Evolutionary conservation across 2,329 filamentous ascomycete genomes (phyloP).

Genomic region (Phaeoacremonium minimum): DNA sequence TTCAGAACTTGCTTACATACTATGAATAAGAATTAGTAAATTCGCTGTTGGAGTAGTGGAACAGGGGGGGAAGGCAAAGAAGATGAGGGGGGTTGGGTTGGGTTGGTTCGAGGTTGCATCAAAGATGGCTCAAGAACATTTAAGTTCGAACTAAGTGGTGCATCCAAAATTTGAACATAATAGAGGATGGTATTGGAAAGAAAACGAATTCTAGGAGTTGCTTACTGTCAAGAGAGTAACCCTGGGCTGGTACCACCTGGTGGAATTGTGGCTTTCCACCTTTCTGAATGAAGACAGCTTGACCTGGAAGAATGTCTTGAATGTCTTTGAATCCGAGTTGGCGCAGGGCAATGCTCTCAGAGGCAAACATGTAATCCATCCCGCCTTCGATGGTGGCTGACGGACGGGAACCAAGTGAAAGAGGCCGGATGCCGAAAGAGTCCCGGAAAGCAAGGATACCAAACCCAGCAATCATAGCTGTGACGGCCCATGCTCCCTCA

Average conservation of each 20-base stretch:
- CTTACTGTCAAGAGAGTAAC: conserved; percentile 80
- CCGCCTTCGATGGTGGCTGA: conserved; percentile 58
- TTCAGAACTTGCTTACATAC: no score
- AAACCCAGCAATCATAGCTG: conserved; percentile 80
- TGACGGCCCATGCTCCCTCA: conserved; percentile 76
- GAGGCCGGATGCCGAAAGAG: conserved; percentile 75
- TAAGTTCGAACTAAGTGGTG: no score
- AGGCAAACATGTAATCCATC: conserved; percentile 86
- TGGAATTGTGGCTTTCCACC: conserved; percentile 68
- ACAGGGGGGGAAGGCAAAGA: no score
- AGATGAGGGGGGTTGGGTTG: no score
- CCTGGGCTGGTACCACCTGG: conserved; percentile 64
- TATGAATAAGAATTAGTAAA: no score
- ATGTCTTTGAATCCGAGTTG: conserved; percentile 79
- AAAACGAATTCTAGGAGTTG: no score
- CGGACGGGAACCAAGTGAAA: conserved; percentile 71
- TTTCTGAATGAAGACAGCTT: conserved; percentile 83
- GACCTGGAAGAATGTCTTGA: conserved; percentile 72
- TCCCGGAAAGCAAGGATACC: conserved; percentile 77
- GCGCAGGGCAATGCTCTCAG: conserved; percentile 77
- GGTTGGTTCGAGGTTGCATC: no score
- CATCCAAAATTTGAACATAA: no score
- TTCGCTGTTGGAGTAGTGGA: no score
- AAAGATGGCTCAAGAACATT: no score
- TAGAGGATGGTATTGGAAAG: no score